Base-by-base conservation (phyloP, 1,139 yeast species). In the Taphrina communis region DNA sequence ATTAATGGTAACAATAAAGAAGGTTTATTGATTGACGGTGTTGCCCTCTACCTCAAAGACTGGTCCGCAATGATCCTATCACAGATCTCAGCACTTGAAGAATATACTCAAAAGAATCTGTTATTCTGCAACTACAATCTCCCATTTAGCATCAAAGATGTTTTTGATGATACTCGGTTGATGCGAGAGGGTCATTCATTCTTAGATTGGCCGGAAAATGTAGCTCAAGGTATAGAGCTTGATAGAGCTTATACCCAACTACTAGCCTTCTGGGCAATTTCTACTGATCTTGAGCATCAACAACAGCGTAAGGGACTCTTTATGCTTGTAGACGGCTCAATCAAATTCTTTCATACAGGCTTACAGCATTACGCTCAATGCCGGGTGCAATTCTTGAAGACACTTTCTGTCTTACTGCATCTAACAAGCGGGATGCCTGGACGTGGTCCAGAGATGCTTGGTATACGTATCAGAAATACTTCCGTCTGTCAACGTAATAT, bases 371-470 rank as follows among this genome's bases (percentile, higher is more conserved):
- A 44, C n/a, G 50, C 50, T 14, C 11, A 44, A 14, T 6, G 14
- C 21, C 21, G 50, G 8, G 14, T 7, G 11, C 8, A 9, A 6
- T 44, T 44, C 21, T 17, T 44, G 19, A 44, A 44, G 14, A 14
- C 21, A 6, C 50, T 44, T 44, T 11, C 50, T 14, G n/a, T 14
- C 8, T 14, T 44, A n/a, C 1, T 44, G n/a, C 50, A 44, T 44
- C 1, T 44, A n/a, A 44, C 50, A 44, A 44, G 50, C 14, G 50
- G 50, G 7, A 44, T 44, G 50, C 50, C 50, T 44, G 50, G 50
- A 11, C 50, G 50, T 44, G 50, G 50, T 9, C 50, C 50, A 44
- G 50, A 44, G 14, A 44, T 44, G 50, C 50, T 44, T 44, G 50
- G 50, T 9, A 44, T 44, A 14, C 50, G 50, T 14, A 9, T 44